phyloP scores from a whole-genome alignment of 2,329 filamentous ascomycete genomes.

The Phyllosticta ampelicida region DNA sequence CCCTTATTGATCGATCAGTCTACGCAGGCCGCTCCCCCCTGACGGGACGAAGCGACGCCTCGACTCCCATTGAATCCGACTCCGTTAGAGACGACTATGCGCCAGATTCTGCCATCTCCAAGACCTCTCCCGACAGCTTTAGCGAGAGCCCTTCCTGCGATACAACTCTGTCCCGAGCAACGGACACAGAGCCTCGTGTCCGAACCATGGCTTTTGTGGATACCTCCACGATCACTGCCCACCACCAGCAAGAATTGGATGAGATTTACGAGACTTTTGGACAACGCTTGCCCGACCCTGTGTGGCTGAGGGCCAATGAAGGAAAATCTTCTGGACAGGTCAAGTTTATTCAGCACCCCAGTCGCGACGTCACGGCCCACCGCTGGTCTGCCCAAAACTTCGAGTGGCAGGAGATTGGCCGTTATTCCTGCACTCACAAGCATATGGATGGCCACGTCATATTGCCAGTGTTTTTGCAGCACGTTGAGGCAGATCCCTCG shows the following conservation, averaged over 20 bases:
- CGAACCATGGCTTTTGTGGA: neutral
- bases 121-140: neutral
- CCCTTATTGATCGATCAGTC: neutral
- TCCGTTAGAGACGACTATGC: neutral
- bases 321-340: conserved; percentile 32
- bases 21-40: neutral
- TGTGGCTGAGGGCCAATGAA: conserved; percentile 24
- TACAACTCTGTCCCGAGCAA: neutral
- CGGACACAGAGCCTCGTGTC: neutral
- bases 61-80: neutral
- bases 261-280: conserved; percentile 31
- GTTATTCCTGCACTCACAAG: conserved; percentile 31
- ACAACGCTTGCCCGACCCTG: conserved; percentile 30
- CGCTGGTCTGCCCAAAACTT: conserved; percentile 32
- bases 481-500: conserved; percentile 20
- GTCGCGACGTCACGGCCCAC: conserved; percentile 37
- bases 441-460: conserved; percentile 28
- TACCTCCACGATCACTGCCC: neutral
- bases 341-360: conserved; percentile 37
- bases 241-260: conserved; percentile 4
- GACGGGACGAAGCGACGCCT: neutral
- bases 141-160: neutral
- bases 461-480: neutral
- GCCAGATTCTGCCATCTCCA: neutral
- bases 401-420: conserved; percentile 36